Conservation (phyloP, 176 grass and related monocot species). For the Carex cristatella region DNA sequence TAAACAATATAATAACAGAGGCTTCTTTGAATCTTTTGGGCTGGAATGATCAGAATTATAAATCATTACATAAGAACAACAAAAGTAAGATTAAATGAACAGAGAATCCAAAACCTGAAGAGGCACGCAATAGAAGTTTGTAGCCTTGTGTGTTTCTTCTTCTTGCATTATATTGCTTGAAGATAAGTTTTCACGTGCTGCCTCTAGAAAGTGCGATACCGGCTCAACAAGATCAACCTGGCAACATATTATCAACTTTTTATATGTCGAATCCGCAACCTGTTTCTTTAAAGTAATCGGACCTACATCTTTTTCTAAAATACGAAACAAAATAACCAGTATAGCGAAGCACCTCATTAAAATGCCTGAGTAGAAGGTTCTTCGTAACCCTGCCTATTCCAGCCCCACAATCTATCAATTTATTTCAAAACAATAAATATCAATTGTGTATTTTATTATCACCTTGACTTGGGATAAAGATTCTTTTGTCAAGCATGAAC, state of each 20-base stretch:
- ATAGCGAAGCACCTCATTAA: constrained; percentile 61
- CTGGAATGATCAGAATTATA: background rate
- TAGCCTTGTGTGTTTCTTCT: constrained; percentile 52
- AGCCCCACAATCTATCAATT: constrained; percentile 76
- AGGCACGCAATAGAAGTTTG: constrained; percentile 80
- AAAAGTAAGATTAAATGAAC: constrained; percentile 3
- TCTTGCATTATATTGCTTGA: constrained; percentile 26
- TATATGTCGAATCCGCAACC: constrained; percentile 4
- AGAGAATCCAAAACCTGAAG: constrained; percentile 57
- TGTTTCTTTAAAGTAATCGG: background rate
- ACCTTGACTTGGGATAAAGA: background rate
- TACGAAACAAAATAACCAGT: background rate
- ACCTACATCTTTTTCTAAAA: background rate
- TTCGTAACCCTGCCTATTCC: constrained; percentile 92
- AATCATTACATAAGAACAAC: background rate
- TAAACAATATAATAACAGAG: background rate
- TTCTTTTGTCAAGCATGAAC: background rate
- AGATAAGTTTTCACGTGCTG: constrained; percentile 74
- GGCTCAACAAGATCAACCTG: constrained; percentile 99
- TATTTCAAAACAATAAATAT: constrained; percentile 2
- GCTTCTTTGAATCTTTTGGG: background rate
- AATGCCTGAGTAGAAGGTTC: constrained; percentile 79
- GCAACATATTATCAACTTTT: background rate
- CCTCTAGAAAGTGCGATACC: constrained; percentile 87
- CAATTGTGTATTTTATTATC: background rate